Conservation (phyloP, 306 rosid genomes). For the Lotus japonicus region DNA sequence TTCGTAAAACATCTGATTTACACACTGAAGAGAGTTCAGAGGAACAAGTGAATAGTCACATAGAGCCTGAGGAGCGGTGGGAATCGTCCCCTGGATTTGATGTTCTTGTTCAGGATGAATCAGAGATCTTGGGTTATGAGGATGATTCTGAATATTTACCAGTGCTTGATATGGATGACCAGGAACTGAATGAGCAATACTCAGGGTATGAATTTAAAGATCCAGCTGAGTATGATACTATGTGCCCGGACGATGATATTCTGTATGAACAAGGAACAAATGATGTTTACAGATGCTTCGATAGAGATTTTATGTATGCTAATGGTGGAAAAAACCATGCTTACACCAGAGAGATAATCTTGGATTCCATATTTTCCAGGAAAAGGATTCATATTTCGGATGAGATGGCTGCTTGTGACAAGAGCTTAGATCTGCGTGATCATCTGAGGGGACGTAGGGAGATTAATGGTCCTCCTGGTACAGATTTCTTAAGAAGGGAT, state of each 20-base stretch:
- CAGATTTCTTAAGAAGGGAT: conserved; percentile 41
- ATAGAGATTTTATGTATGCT: conserved; percentile 23
- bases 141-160: conserved; percentile 43
- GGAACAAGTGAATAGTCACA: conserved; percentile 39
- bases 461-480: conserved; percentile 18
- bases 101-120: conserved; percentile 66
- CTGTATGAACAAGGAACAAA: conserved; percentile 35
- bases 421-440: conserved; percentile 53
- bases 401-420: conserved; percentile 33
- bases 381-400: conserved; percentile 41
- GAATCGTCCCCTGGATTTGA: conserved; percentile 90
- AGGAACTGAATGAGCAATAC: conserved; percentile 34
- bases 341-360: conserved; percentile 33
- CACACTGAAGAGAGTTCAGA: conserved; percentile 45
- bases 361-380: conserved; percentile 43
- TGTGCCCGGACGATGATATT: conserved; percentile 37
- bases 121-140: conserved; percentile 36
- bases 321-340: conserved; percentile 27
- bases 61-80: conserved; percentile 60
- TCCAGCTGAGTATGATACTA: conserved; percentile 36
- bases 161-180: conserved; percentile 33
- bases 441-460: conserved; percentile 55
- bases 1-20: conserved; percentile 27
- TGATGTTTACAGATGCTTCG: conserved; percentile 29
- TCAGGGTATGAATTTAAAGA: conserved; percentile 41